Percentiles rank a stretch among this genome's conserved stretches.
These are phyloP conservation scores for Powellomyces hirtus DNA, from an alignment of 192 early-diverging fungal genomes.

Conservation along the genomic window DNA sequence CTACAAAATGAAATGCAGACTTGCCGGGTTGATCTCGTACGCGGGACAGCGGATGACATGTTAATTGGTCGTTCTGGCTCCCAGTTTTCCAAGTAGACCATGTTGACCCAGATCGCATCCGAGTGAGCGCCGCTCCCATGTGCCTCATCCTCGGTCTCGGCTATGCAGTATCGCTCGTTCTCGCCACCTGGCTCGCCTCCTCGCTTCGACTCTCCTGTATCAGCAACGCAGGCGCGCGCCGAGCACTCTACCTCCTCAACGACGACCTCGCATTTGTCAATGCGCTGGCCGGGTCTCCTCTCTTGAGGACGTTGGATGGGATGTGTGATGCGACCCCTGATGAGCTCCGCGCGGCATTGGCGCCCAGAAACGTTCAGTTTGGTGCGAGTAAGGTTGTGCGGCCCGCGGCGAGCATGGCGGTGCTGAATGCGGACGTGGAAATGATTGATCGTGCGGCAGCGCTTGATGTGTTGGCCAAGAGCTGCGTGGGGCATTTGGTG, in stretches of 20 bases:
- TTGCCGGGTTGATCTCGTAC: neutral
- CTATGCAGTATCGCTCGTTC: neutral
- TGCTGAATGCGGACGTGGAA: neutral
- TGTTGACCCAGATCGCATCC: neutral
- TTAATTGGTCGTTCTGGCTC: too few species aligned
- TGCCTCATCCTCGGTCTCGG: slow-evolving; percentile 1
- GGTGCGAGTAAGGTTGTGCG: slow-evolving; percentile 4
- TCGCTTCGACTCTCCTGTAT: slow-evolving; percentile 14
- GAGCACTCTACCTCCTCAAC: slow-evolving; percentile 2
- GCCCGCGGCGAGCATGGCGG: neutral
- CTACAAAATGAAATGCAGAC: neutral
- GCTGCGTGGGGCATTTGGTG: slow-evolving; percentile 9
- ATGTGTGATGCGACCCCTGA: slow-evolving; percentile 18
- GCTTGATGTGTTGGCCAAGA: neutral
- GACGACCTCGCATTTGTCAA: slow-evolving; percentile 14
- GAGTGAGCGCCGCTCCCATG: neutral
- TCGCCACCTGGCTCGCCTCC: neutral
- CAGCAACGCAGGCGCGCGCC: slow-evolving; percentile 6
- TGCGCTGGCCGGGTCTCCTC: slow-evolving; percentile 10
- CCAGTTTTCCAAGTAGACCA: neutral
- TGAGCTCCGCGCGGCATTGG: slow-evolving; percentile 11
- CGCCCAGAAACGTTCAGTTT: slow-evolving; percentile 8
- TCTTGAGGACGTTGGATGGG: slow-evolving; percentile 1
- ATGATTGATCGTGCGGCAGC: neutral
- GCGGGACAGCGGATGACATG: too few species aligned